phyloP scores from a whole-genome alignment of 129 eudicot genomes.

The Heracleum sosnowskyi region DNA sequence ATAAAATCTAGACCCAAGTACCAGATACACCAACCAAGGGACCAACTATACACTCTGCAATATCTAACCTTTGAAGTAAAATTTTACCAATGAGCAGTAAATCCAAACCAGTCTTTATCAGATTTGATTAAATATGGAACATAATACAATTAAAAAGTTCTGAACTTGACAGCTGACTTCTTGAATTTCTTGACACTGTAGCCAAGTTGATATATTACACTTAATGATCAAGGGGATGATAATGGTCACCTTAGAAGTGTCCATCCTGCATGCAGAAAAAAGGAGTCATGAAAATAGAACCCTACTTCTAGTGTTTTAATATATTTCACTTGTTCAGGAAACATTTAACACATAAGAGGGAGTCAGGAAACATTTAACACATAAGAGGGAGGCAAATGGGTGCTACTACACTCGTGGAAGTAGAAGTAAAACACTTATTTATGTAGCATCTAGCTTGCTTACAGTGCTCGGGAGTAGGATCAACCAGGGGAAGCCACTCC shows the following conservation, averaged over 20 bases:
- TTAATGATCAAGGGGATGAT: not conserved
- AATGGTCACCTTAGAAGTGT: not conserved
- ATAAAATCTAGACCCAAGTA: not conserved
- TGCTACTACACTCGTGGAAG: too few relatives aligned
- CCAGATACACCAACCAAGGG: not conserved
- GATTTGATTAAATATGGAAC: not conserved
- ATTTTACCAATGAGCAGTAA: too few relatives aligned
- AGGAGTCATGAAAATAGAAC: not conserved
- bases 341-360: too few relatives aligned
- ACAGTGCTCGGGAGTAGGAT: slow-evolving; percentile 31
- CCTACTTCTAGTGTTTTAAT: not conserved
- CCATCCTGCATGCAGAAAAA: slow-evolving; percentile 1
- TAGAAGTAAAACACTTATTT: not conserved
- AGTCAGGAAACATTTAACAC: too few relatives aligned
- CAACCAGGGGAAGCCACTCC: slow-evolving; percentile 56
- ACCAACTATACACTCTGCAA: not conserved
- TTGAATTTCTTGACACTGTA: not conserved
- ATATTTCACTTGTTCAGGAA: not conserved
- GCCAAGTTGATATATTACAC: not conserved
- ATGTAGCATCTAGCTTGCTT: not conserved
- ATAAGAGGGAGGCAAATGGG: too few relatives aligned
- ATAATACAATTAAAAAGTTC: not conserved
- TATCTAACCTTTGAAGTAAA: not conserved
- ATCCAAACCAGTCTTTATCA: not conserved
- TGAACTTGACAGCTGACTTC: not conserved